Base-by-base conservation (phyloP, 2,329 filamentous ascomycete genomes). In the Penicillium sp. region DNA sequence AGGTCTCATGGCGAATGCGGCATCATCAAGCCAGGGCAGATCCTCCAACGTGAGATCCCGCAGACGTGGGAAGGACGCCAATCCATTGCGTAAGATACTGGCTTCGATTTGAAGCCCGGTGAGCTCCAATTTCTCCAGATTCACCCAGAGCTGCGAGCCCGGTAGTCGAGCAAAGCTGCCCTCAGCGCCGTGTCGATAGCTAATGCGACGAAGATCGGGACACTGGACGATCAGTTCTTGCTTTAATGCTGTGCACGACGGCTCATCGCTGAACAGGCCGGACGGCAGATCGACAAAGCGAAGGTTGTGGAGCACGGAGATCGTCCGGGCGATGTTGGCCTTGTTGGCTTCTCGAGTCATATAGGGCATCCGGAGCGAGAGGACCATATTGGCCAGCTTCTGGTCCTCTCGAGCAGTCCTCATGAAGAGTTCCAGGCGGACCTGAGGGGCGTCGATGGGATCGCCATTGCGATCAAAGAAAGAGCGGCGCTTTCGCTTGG, bases 301-400 rank as follows among this genome's bases (percentile, higher is more conserved):
- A 37, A 97, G 78, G 65, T 93, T 91, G 24, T 91, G 90, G 36
- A 93, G 80, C 20, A 92, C 89, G 30, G 91, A 90, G 41, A 97
- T 88, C 21, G 89, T 90, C 44, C 91, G 85, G 8, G 93, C 92
- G 42, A 97, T 82, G 57, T 93, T 89, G 47, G 89, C 83, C 69
- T 94, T 91, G 68, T 84, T 89, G 1, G 89, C 89, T 75, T 97
- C 91, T 51, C 93, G 86, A 47, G 93, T 87, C 93, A 97, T 97
- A 72, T 96, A 97, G 6, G 93, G 91, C 52, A 91, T 86, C 77
- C 96, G 96, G 65, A 97, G 79, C 63, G 87, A 91, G 65, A 87
- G 77, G 4, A 96, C 90, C 34, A 84, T 78, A 49, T 82, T 78
- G 27, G 87, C 91, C 39, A 96, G 71, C 41, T 76, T 84, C 18